A percentile compares a stretch with the other conserved stretches of the same genome.
Conservation (phyloP, 768 basidiomycete genomes). For the Dioszegia aurantiaca region DNA sequence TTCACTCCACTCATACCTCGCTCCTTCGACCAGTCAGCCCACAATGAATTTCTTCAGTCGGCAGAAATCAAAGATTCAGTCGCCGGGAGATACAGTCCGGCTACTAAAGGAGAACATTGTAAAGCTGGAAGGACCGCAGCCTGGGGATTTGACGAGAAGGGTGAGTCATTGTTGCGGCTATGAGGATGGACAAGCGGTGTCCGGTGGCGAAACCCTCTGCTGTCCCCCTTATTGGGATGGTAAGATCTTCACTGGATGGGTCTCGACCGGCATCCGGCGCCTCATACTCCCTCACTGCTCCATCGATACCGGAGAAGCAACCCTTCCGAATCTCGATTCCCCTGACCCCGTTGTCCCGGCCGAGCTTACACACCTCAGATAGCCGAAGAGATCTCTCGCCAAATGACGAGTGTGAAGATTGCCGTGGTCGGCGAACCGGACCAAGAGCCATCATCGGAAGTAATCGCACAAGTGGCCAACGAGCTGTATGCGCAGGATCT, state of each 20-base stretch:
- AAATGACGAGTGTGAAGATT: slow-evolving; percentile 27
- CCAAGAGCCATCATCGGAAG: slow-evolving; percentile 65
- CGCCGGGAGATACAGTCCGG: slow-evolving; percentile 38
- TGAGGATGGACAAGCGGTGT: no score
- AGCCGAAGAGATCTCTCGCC: slow-evolving; percentile 36
- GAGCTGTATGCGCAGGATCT: slow-evolving; percentile 92
- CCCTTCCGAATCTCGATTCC: no score
- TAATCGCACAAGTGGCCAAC: slow-evolving; percentile 89
- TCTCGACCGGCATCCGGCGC: no score
- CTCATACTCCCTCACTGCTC: no score
- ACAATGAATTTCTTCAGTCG: slow-evolving; percentile 47
- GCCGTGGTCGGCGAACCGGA: slow-evolving; percentile 33
- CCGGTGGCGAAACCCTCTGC: no score
- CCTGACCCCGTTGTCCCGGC: background rate
- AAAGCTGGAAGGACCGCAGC: slow-evolving; percentile 28
- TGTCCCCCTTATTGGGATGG: no score
- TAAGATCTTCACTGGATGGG: no score
- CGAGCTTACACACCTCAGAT: slow-evolving; percentile 19
- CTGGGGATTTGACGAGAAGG: slow-evolving; percentile 26
- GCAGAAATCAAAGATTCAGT: slow-evolving; percentile 28
- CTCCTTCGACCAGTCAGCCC: background rate
- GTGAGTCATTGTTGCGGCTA: background rate
- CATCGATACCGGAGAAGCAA: no score
- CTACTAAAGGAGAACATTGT: slow-evolving; percentile 34
- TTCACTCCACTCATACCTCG: slow-evolving; percentile 3